Evolutionary conservation across 805 yeast species (phyloP), one percentile per base, ranked within the genome.

Genomic region (Nakazawaea holstii): DNA sequence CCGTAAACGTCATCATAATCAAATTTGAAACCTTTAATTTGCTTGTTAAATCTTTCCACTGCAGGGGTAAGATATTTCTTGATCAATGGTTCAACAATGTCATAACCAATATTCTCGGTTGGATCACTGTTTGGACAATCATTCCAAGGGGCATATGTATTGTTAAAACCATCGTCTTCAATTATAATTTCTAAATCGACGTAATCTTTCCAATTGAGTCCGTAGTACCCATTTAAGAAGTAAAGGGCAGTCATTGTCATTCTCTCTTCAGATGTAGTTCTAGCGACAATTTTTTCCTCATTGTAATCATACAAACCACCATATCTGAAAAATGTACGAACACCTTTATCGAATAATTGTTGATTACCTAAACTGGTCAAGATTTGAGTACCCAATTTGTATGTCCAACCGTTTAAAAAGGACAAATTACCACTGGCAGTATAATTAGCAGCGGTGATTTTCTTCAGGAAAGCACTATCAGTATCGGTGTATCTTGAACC

Each of bases 171-270:
- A n/a, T n/a, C n/a, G n/a, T n/a, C n/a, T n/a, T n/a, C n/a, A n/a
- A n/a, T n/a, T n/a, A n/a, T n/a, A n/a, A n/a, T n/a, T n/a, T n/a
- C n/a, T n/a, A n/a, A n/a, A n/a, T n/a, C n/a, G n/a, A n/a, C n/a
- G n/a, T n/a, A 54, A n/a, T 54, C 42, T 33, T 45, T 39, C 55
- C 55, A 54, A 27, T 54, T 49, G 15, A 40, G 30, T 13, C 79
- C 79, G 53, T 73, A 64, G 59, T 77, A 78, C 0, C 79, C 80
- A 49, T 73, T 65, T 27, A 73, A 69, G 52, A 74, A 76, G 55
- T 68, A 68, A 36, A 61, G 58, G 14, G 80, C 68, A 33, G 79
- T 70, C 49, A 69, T 71, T 47, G 68, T 69, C 46, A 74, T 73
- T 56, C 83, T 67, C 27, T 68, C 69, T 29, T 77, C 73, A 52